Evolutionary conservation across 2,329 filamentous ascomycete species (phyloP), one percentile per base, ranked within the genome.

Genomic region (Periglandula ipomoeae): DNA sequence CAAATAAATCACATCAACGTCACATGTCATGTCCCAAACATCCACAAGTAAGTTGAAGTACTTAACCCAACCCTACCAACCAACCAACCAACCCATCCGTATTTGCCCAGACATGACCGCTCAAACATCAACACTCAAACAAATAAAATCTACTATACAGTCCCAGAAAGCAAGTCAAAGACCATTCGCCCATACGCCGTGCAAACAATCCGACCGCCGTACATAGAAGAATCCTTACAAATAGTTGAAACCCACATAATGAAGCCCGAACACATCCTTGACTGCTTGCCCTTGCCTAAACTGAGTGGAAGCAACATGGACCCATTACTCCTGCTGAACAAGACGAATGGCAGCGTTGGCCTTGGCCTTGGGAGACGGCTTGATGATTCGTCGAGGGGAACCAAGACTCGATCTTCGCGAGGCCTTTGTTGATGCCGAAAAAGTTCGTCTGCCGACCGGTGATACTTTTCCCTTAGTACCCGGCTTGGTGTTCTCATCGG

Each of bases 281-380:
- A 30, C 9, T 2, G 27, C 27, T 13, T n/a, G 8, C 19, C 10
- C 9, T 17, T 11, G 11, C 19, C 6, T n/a, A 5, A 7, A n/a
- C n/a, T 20, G 19, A 19, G n/a, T 17, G n/a, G 19, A 9, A 17
- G 3, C 35, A n/a, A 3, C 35, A 38, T 7, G n/a, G 35, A 13
- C 17, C 15, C 34, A 34, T 27, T 42, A 40, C 30, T 42, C 49
- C 8, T 47, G 30, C 13, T 24, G n/a, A 19, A 51, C 44, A 19
- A 51, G 10, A 19, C 46, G 43, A 24, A 53, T 48, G 17, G 38
- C 38, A 30, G 48, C 44, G 26, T 50, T 50, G 19, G 43, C 48
- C 46, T 45, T 52, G 9, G 52, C 52, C 34, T 48, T 48, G 48
- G 52, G 47, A n/a, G 50, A 46, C 10, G 44, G 50, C 43, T 52